phyloP scores from a whole-genome alignment of 2,329 filamentous ascomycete species.

The Ceratocystiopsis sp. region DNA sequence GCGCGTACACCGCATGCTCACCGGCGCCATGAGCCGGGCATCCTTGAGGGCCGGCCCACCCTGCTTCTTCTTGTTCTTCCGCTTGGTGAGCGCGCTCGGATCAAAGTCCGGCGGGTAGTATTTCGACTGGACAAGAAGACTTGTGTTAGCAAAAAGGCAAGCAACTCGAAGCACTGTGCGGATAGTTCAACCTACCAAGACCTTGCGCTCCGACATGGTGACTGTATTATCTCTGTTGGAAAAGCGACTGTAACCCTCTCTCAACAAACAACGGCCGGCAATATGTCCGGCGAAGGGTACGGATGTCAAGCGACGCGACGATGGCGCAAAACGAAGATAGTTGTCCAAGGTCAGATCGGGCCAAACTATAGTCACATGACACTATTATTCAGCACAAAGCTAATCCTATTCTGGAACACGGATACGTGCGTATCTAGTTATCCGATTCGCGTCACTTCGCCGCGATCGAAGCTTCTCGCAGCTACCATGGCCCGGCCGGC shows the following conservation, averaged over 20 bases:
- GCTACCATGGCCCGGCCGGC: conserved; percentile 1
- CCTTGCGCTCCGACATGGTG: conserved; percentile 27
- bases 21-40: conserved; percentile 81
- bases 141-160: background rate
- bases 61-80: conserved; percentile 31
- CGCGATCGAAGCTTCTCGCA: conserved; percentile 8
- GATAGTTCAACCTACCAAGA: conserved; percentile 13
- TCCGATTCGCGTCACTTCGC: conserved; percentile 1
- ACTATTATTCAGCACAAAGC: too few species aligned
- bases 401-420: too few species aligned
- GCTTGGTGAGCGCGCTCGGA: conserved; percentile 58
- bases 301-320: too few species aligned
- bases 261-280: too few species aligned
- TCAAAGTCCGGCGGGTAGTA: conserved; percentile 65
- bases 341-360: too few species aligned
- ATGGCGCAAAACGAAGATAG: too few species aligned
- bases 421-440: background rate
- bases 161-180: background rate
- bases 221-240: background rate
- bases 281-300: too few species aligned
- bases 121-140: conserved; percentile 7
- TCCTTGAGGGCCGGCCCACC: conserved; percentile 67
- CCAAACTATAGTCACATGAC: too few species aligned
- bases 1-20: conserved; percentile 52
- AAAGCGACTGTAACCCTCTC: too few species aligned